A percentile compares a stretch with the other conserved stretches of the same genome.
phyloP scores from a whole-genome alignment of 2,329 filamentous ascomycete genomes.

The Huntiella omanensis region DNA sequence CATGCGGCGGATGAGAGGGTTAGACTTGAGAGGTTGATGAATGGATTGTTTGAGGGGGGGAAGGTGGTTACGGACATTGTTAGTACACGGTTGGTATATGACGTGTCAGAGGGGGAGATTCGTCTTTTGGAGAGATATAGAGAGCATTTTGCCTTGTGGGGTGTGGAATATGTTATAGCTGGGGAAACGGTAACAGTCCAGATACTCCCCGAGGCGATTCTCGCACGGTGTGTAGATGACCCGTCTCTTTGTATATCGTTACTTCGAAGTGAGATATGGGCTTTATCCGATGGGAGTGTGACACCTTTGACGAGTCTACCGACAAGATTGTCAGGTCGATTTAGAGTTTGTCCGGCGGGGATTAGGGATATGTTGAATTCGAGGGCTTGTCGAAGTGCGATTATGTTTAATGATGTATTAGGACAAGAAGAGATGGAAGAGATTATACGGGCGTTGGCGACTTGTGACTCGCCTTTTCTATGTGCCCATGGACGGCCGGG shows the following conservation, averaged over 20 bases:
- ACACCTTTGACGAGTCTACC: no score
- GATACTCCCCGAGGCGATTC: slow-evolving; percentile 50
- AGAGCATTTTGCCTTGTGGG: slow-evolving; percentile 52
- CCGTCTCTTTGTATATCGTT: slow-evolving; percentile 55
- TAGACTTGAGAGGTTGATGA: slow-evolving; percentile 55
- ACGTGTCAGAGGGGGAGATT: slow-evolving; percentile 42
- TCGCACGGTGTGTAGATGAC: slow-evolving; percentile 55
- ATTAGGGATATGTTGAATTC: slow-evolving; percentile 63
- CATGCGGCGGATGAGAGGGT: slow-evolving; percentile 87
- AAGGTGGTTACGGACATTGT: slow-evolving; percentile 17
- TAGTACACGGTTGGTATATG: slow-evolving; percentile 41
- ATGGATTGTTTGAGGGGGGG: slow-evolving; percentile 24
- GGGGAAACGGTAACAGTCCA: slow-evolving; percentile 27
- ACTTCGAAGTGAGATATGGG: slow-evolving; percentile 50
- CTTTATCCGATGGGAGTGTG: no score
- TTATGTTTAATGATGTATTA: slow-evolving; percentile 71
- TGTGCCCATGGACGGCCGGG: slow-evolving; percentile 63
- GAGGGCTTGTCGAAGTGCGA: slow-evolving; percentile 57
- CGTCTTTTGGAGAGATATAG: slow-evolving; percentile 34
- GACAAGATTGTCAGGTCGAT: slow-evolving; percentile 16
- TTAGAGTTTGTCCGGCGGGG: slow-evolving; percentile 53
- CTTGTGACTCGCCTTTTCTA: slow-evolving; percentile 57
- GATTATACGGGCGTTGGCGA: slow-evolving; percentile 37
- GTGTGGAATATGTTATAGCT: slow-evolving; percentile 35
- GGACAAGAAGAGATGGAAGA: slow-evolving; percentile 34